These are phyloP conservation scores for Durio zibethinus DNA, from an alignment of 345 rosid species.

Conservation along the genomic window DNA sequence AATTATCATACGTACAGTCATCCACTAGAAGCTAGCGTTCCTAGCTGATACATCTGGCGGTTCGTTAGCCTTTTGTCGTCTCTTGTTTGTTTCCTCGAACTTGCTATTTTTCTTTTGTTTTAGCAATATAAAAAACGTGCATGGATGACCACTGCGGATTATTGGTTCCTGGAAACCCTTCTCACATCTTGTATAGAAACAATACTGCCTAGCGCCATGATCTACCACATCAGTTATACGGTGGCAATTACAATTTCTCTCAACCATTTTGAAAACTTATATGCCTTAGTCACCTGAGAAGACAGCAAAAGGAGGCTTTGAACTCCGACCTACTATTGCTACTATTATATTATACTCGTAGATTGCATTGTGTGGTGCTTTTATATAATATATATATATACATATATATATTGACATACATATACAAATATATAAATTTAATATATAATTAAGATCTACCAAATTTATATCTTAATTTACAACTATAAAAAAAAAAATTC, in stretches of 20 bases:
- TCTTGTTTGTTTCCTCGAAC: constrained; percentile 75
- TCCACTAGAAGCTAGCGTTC: too few species aligned
- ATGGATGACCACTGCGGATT: constrained; percentile 78
- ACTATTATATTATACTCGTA: too few species aligned
- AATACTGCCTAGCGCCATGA: neutral
- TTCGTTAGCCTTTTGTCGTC: constrained; percentile 63
- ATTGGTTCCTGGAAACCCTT: constrained; percentile 35
- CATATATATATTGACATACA: too few species aligned
- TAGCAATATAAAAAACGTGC: constrained; percentile 62
- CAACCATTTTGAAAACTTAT: constrained; percentile 78
- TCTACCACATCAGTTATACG: neutral
- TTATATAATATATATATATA: too few species aligned
- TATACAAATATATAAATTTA: too few species aligned
- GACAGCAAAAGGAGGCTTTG: constrained; percentile 63
- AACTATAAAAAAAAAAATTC: too few species aligned
- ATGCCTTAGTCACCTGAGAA: constrained; percentile 68
- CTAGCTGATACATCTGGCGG: constrained; percentile 70
- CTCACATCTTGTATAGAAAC: neutral
- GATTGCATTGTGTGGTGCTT: too few species aligned
- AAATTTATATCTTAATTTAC: too few species aligned
- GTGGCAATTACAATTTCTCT: constrained; percentile 59
- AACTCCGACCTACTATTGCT: constrained; percentile 42
- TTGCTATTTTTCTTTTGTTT: constrained; percentile 28
- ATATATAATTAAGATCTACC: too few species aligned
- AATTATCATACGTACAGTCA: too few species aligned